These are phyloP conservation scores for Hygrophoropsis aurantiaca DNA, from an alignment of 768 basidiomycete genomes.

Conservation along the genomic window DNA sequence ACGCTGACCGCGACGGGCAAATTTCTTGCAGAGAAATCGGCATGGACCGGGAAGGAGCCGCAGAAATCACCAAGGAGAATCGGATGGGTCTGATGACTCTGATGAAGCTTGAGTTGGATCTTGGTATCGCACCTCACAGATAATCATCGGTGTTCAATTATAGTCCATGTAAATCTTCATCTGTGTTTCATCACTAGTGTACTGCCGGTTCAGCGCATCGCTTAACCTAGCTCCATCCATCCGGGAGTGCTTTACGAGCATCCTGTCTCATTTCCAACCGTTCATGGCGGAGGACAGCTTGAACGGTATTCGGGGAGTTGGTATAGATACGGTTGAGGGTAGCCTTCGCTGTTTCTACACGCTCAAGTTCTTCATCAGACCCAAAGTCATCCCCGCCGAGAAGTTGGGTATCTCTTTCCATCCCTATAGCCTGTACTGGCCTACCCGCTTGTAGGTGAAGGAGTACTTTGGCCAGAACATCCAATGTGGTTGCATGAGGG, in stretches of 20 bases:
- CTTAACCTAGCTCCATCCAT: conserved; percentile 15
- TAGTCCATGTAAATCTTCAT: conserved; percentile 5
- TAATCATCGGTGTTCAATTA: conserved; percentile 10
- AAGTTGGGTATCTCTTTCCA: conserved; percentile 19
- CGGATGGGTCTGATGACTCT: conserved; percentile 69
- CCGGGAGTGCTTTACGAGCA: conserved; percentile 19
- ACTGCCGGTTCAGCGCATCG: no score
- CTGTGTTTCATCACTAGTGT: no score
- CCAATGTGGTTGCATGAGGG: conserved; percentile 53
- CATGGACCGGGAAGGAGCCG: conserved; percentile 71
- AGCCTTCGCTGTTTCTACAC: conserved; percentile 33
- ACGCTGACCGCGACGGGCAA: conserved; percentile 17
- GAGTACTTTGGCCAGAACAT: conserved; percentile 46
- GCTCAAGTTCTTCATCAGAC: conserved; percentile 19
- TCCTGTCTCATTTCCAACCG: conserved; percentile 26
- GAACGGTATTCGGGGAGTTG: conserved; percentile 49
- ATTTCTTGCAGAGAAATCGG: conserved; percentile 65
- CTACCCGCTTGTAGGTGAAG: conserved; percentile 50
- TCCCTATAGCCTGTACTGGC: conserved; percentile 42
- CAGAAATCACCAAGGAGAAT: conserved; percentile 54
- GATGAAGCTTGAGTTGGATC: conserved; percentile 43
- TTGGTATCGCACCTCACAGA: conserved; percentile 3
- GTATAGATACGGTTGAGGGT: conserved; percentile 47
- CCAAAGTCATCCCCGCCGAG: conserved; percentile 17
- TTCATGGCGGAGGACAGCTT: conserved; percentile 33